Percentiles rank a stretch among this genome's conserved stretches.
phyloP scores from a whole-genome alignment of 805 yeast genomes.

The Kurtzmaniella cleridarum region DNA sequence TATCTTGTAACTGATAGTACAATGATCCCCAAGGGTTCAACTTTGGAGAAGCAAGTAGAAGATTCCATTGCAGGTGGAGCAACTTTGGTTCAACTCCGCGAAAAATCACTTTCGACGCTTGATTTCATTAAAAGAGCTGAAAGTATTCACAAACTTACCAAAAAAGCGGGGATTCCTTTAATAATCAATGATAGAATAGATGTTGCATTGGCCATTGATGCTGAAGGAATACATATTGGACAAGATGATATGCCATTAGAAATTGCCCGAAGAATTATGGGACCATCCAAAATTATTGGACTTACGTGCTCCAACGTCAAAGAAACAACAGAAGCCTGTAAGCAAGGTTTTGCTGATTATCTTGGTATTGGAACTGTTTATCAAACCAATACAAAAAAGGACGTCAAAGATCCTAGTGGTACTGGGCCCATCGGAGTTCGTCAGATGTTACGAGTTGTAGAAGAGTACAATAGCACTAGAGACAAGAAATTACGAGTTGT shows the following conservation, averaged over 20 bases:
- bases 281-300: conserved; percentile 73
- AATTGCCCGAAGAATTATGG: conserved; percentile 57
- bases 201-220: conserved; percentile 82
- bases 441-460: conserved; percentile 43
- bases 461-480: conserved; percentile 14
- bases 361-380: conserved; percentile 82
- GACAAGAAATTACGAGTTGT: conserved; percentile 50
- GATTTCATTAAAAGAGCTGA: conserved; percentile 61
- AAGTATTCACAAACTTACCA: conserved; percentile 57
- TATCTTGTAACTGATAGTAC: conserved; percentile 79
- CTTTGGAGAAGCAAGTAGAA: conserved; percentile 56
- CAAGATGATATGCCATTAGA: conserved; percentile 77
- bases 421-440: conserved; percentile 65
- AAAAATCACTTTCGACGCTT: conserved; percentile 64
- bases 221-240: conserved; percentile 91
- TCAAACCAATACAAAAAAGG: conserved; percentile 66
- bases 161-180: conserved; percentile 58
- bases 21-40: conserved; percentile 57
- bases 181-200: conserved; percentile 85
- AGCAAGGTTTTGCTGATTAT: conserved; percentile 58
- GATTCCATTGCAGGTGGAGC: conserved; percentile 66
- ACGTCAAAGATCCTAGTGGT: conserved; percentile 43
- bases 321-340: conserved; percentile 50
- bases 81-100: conserved; percentile 79
- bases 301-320: conserved; percentile 59